Evolutionary conservation across 2,329 filamentous ascomycete species (phyloP).

Genomic region (Trichoderma lentiforme): DNA sequence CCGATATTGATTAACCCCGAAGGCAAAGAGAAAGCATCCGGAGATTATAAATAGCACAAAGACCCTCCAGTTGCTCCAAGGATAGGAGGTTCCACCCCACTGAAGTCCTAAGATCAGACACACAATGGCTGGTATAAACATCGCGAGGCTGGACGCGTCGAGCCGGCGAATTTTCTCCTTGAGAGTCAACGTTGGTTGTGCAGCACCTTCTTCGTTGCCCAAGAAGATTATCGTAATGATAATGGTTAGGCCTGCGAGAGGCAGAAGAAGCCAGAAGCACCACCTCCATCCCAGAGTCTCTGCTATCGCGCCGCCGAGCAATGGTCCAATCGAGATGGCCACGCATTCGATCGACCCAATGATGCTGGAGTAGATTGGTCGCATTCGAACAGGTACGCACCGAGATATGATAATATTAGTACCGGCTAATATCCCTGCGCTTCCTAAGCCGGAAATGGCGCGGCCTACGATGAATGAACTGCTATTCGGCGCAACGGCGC

Average conservation of each 20-base stretch:
- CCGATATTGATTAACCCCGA: background rate
- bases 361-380: background rate
- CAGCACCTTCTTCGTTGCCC: background rate
- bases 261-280: slow-evolving; percentile 6
- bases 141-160: background rate
- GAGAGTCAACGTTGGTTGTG: background rate
- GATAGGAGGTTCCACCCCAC: background rate
- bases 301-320: slow-evolving; percentile 9
- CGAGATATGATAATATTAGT: background rate
- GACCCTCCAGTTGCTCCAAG: background rate
- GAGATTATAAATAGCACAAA: background rate
- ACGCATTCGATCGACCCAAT: background rate
- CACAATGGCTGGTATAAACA: background rate
- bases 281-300: slow-evolving; percentile 2
- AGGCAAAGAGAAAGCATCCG: background rate
- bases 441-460: slow-evolving; percentile 2
- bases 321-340: slow-evolving; percentile 9
- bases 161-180: background rate
- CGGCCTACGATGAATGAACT: background rate
- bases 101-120: background rate
- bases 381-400: background rate
- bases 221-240: background rate
- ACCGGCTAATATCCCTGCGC: background rate
- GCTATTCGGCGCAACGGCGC: slow-evolving; percentile 1
- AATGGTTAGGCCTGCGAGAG: background rate